Base-by-base conservation (phyloP, 2,329 filamentous ascomycete species). In the Fusarium sp. region DNA sequence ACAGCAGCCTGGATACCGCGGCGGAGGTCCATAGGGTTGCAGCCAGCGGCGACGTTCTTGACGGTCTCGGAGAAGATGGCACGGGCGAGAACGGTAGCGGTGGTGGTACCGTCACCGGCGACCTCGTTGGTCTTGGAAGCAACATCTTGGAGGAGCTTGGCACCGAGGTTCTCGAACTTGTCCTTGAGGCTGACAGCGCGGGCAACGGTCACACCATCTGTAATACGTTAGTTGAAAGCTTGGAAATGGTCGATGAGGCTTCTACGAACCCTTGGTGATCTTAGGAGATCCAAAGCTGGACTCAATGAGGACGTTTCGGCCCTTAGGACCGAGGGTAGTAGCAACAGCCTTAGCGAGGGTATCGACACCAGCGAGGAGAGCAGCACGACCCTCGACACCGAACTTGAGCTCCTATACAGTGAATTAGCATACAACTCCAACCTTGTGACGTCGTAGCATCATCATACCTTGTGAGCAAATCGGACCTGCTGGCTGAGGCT, bases 31-130 rank as follows among this genome's bases (percentile, higher is more conserved):
- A 99, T 98, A 77, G 96, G 96, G 89, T 99, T 99, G 93, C 96
- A 99, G 82, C 96, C 96, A 74, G 96, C 96, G 76, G 96, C 96
- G 75, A 99, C 96, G 84, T 99, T 99, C 93, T 99, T 99, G 83
- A 98, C 96, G 62, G 96, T 98, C 90, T 99, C 96, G 85, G 96
- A 97, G 91, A 99, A 99, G 87, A 99, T 99, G 83, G 95, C 94
- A 79, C 95, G 94, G 79, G 95, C 96, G 77, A 99, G 94, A 77
- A 98, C 96, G 74, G 96, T 99, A 75, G 96, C 96, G 76, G 95
- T 97, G 76, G 96, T 99, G 80, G 96, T 99, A 86, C 96, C 96
- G 84, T 99, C 96, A 92, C 96, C 96, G 77, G 96, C 96, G 79
- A 95, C 92, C 88, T 99, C 96, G 89, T 99, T 99, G 82, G 96